Percentiles rank a stretch among this genome's conserved stretches.
Evolutionary conservation across 176 grass and related monocot species (phyloP).

Genomic region (Avena atlantica): DNA sequence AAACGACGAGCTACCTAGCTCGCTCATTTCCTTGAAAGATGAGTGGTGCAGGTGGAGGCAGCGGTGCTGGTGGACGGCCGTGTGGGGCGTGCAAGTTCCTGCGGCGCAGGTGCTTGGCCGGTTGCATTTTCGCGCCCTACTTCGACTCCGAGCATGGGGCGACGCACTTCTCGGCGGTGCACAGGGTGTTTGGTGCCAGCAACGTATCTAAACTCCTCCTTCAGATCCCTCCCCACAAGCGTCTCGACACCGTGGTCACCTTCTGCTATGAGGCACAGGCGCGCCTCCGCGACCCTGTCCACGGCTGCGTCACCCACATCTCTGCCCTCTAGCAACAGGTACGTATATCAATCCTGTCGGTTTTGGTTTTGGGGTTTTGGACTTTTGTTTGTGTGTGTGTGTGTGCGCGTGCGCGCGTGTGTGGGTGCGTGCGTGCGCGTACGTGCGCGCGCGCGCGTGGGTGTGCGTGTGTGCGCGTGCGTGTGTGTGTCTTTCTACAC

Average conservation of each 20-base stretch:
- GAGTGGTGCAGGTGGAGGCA: neutral
- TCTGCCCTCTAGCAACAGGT: constrained; percentile 70
- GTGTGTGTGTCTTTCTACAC: neutral
- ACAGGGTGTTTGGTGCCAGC: constrained; percentile 92
- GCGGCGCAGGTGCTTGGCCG: constrained; percentile 44
- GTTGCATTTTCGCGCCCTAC: constrained; percentile 61
- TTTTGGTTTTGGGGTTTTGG: too few relatives aligned
- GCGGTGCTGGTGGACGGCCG: neutral
- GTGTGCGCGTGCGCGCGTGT: too few relatives aligned
- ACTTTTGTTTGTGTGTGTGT: too few relatives aligned
- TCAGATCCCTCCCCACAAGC: constrained; percentile 56
- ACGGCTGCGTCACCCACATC: constrained; percentile 73
- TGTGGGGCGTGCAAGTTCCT: constrained; percentile 63
- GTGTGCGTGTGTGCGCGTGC: too few relatives aligned
- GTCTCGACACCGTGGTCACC: constrained; percentile 63
- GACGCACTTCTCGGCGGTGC: constrained; percentile 69
- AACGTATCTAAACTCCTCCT: constrained; percentile 88
- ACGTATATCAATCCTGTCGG: neutral
- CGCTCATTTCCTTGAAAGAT: constrained; percentile 9
- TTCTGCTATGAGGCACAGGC: constrained; percentile 75
- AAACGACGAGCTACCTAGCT: neutral
- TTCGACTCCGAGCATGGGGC: constrained; percentile 54
- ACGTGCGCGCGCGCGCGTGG: too few relatives aligned
- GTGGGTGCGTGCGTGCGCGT: too few relatives aligned
- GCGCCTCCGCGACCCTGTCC: constrained; percentile 67